A percentile compares a stretch with the other conserved stretches of the same genome.
Evolutionary conservation across 225 moss, liverwort and hornwort genomes (phyloP).

Genomic region (Sphagnum tenellum): DNA sequence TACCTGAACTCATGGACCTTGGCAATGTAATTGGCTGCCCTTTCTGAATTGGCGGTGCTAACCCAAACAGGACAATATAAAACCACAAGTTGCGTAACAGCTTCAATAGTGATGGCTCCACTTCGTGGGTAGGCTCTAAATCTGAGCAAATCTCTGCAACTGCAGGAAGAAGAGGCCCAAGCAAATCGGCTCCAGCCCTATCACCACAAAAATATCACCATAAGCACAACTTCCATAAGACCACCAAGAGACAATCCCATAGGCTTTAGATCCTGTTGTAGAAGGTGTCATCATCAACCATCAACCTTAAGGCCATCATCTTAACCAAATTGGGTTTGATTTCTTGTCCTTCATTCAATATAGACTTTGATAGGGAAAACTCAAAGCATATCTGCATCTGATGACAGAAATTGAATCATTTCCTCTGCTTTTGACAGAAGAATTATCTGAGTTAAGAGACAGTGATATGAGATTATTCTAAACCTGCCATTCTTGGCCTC

Average conservation of each 20-base stretch:
- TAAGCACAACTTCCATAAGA: not conserved
- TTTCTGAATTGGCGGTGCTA: conserved; percentile 74
- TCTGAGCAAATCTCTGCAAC: conserved; percentile 79
- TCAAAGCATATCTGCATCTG: no score
- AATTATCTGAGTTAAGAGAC: not conserved
- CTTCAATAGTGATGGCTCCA: conserved; percentile 54
- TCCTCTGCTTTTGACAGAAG: not conserved
- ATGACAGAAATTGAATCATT: no score
- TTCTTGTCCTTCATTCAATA: no score
- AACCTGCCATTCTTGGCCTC: conserved; percentile 66
- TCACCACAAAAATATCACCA: not conserved
- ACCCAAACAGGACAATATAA: conserved; percentile 67
- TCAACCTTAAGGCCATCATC: no score
- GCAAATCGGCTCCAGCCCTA: conserved; percentile 56
- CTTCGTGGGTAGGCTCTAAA: conserved; percentile 46
- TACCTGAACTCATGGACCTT: conserved; percentile 40
- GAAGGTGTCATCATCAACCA: no score
- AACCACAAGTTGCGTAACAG: conserved; percentile 78
- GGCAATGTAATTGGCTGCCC: conserved; percentile 17
- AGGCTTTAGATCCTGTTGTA: no score
- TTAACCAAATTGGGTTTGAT: no score
- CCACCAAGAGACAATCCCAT: no score
- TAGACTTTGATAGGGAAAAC: no score
- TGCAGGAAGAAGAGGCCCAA: conserved; percentile 71
- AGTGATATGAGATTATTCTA: not conserved